Evolutionary conservation across 352 stramenopile genomes (phyloP), one percentile per base, ranked within the genome.

Genomic region (Phytopythium kandeliae): DNA sequence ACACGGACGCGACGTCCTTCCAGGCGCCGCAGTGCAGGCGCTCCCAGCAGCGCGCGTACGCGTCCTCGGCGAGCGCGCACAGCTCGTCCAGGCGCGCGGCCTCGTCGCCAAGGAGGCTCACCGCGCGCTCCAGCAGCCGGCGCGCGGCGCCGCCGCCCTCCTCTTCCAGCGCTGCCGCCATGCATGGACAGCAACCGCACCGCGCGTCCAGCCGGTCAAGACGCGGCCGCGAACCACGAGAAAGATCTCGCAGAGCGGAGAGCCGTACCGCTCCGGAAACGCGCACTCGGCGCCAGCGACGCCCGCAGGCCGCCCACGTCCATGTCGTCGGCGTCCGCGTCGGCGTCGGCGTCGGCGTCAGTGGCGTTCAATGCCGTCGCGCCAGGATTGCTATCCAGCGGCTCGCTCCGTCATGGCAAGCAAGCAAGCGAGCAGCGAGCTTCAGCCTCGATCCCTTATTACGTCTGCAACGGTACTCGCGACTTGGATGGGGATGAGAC

Each of bases 41-140:
- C 55, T 93, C 79, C 79, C 79, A 93, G 49, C 69, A 71, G 28
- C 74, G 74, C 25, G 78, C 69, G 60, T 87, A 86, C 6, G 68
- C 75, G 8, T 69, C 65, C 0, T 43, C 49, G 3, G 63, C 60
- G 13, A 71, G 43, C 25, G 40, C 41, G 22, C 54, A 42, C 22
- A 57, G 46, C 35, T 54, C 21, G 16, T 50, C n/a, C 17, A 1
- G 25, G 26, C 6, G 44, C n/a, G 4, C 21, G 6, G 37, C 46
- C 11, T 47, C 21, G 5, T 51, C 31, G 1, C 28, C 21, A 21
- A 44, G 19, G 17, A 43, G 33, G 33, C 6, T 34, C 13, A 21
- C 19, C 7, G 74, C 63, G 25, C 61, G 59, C 12, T 52, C 52
- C 38, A 90, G 61, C 42, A 81, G 60, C 47, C 76, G 62, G 4